Base-by-base conservation (phyloP, 768 basidiomycete species). In the Hericium erinaceus region DNA sequence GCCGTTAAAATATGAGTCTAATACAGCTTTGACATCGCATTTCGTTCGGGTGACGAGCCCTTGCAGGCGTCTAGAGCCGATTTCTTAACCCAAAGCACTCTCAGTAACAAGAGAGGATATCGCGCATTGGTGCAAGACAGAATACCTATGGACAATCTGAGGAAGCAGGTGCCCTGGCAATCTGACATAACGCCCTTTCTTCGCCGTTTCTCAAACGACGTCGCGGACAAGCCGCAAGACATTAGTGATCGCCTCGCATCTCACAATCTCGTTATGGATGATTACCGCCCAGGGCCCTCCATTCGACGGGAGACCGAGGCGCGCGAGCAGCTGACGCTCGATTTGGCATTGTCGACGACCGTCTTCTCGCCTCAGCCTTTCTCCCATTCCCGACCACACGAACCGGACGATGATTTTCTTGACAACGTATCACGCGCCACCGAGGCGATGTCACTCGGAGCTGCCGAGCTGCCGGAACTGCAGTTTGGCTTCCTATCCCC, bases 401-500 rank as follows among this genome's bases (percentile, higher is more conserved):
- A 48, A 13, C 54, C 33, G 18, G 67, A 68, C 20, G 73, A 71
- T 51, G 67, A 70, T n/a, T 60, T 60, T 16, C 60, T 85, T 24
- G 81, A 82, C 66, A 76, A 72, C 2, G 80, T 85, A 77, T 80
- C 83, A 5, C 75, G 77, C 61, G 81, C 80, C 2, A 74, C 73
- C 9, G 60, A 66, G 56, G 69, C 67, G 20, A 65, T 85, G 59
- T 82, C 83, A 2, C 69, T 88, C 6, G 73, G 69, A 18, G 76
- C 76, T 2, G 57, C 53, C 16, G 81, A 78, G 61, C 80, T 80
- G 8, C 79, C 84, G n/a, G 72, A 77, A 4, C 66, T 88, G 44
- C 69, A 74, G 7, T 89, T 89, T 68, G 78, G 81, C 18, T 87
- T 79, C 67, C 68, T 92, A 20, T 80, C 66, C 12, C 88, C 88